Percentiles rank a stretch among this genome's conserved stretches.
phyloP scores from a whole-genome alignment of 2,329 filamentous ascomycete genomes.

The Fusarium palustre region DNA sequence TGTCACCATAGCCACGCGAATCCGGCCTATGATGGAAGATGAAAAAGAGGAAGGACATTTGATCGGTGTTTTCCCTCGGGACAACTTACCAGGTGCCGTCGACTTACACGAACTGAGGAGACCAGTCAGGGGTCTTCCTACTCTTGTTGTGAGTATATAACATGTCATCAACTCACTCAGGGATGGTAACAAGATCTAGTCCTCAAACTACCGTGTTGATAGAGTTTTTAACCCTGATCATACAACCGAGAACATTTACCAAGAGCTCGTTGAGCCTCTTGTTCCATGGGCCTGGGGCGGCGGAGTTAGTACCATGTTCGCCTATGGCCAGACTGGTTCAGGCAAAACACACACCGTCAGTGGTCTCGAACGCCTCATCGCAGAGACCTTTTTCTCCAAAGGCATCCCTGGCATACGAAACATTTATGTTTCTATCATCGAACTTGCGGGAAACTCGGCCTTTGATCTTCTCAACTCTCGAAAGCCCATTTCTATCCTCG shows the following conservation, averaged over 20 bases:
- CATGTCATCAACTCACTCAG: neutral
- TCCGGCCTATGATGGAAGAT: conserved; percentile 54
- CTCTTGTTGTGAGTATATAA: conserved; percentile 46
- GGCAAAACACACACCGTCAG: conserved; percentile 61
- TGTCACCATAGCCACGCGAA: conserved; percentile 53
- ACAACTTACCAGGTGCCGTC: conserved; percentile 24
- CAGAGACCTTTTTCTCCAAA: conserved; percentile 50
- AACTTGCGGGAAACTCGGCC: conserved; percentile 54
- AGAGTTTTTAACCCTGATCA: conserved; percentile 51
- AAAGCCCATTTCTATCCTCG: conserved; percentile 56
- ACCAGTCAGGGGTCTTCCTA: conserved; percentile 48
- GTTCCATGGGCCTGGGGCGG: conserved; percentile 61
- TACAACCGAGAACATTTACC: conserved; percentile 56
- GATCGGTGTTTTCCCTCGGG: conserved; percentile 35
- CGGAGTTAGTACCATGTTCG: conserved; percentile 62
- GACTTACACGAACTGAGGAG: conserved; percentile 55
- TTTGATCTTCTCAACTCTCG: conserved; percentile 58
- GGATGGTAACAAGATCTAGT: conserved; percentile 40
- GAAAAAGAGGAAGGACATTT: conserved; percentile 49
- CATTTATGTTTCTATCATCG: conserved; percentile 54
- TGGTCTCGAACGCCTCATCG: conserved; percentile 56
- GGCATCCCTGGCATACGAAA: conserved; percentile 44
- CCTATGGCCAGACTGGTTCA: conserved; percentile 62
- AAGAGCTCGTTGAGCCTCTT: conserved; percentile 55
- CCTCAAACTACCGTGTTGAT: conserved; percentile 53